phyloP scores from a whole-genome alignment of 2,329 filamentous ascomycete genomes.

The Fusarium oxysporum region DNA sequence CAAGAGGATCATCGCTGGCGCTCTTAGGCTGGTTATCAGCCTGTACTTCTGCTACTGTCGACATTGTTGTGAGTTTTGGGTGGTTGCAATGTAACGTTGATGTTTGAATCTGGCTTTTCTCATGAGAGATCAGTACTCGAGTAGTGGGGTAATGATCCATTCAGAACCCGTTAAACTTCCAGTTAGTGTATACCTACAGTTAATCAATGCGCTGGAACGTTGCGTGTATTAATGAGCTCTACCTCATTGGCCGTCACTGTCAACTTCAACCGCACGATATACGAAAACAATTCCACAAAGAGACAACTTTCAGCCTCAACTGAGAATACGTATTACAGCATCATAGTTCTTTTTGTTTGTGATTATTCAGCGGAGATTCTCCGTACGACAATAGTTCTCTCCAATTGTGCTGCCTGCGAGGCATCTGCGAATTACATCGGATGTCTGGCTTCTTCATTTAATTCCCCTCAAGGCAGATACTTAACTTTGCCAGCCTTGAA shows the following conservation, averaged over 20 bases:
- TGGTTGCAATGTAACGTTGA: conserved; percentile 33
- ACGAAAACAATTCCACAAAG: conserved; percentile 12
- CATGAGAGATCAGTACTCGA: conserved; percentile 21
- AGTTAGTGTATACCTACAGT: conserved; percentile 4
- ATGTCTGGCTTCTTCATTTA: not conserved
- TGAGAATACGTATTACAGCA: not conserved
- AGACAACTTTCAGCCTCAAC: conserved; percentile 6
- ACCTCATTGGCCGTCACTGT: conserved; percentile 34
- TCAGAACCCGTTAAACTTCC: conserved; percentile 17
- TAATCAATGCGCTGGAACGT: conserved; percentile 46
- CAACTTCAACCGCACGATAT: conserved; percentile 21
- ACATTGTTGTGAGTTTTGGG: conserved; percentile 20
- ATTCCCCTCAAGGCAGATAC: conserved; percentile 7
- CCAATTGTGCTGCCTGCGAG: conserved; percentile 7
- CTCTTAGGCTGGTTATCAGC: conserved; percentile 41
- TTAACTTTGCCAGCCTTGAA: not conserved
- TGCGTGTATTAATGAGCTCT: conserved; percentile 42
- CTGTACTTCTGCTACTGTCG: conserved; percentile 24
- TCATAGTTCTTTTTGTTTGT: not conserved
- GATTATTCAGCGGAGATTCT: not conserved
- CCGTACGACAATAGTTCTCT: not conserved
- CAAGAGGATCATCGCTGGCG: conserved; percentile 68
- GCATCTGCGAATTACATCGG: not conserved
- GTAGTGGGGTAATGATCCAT: conserved; percentile 24
- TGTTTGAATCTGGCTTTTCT: conserved; percentile 3